These are phyloP conservation scores for Neonectria punicea DNA, from an alignment of 2,329 filamentous ascomycete genomes.

Conservation along the genomic window DNA sequence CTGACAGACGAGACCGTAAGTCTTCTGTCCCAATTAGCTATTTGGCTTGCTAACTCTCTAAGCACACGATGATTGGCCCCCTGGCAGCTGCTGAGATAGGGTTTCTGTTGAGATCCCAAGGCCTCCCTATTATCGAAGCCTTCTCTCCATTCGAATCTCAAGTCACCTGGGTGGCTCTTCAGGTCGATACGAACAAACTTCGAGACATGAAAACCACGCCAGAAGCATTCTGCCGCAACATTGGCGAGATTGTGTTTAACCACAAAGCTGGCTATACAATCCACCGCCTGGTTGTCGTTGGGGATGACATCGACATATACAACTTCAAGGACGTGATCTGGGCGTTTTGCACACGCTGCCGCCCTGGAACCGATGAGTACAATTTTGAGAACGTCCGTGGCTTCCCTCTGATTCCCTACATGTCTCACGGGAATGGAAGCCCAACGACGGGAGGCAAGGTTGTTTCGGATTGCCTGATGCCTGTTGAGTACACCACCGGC, in stretches of 20 bases:
- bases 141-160: conserved; percentile 58
- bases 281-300: conserved; percentile 57
- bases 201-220: conserved; percentile 63
- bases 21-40: background rate
- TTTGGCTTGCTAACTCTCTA: background rate
- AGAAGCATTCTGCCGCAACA: conserved; percentile 49
- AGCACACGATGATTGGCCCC: conserved; percentile 37
- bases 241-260: conserved; percentile 56
- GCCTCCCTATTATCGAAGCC: conserved; percentile 56
- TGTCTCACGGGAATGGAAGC: conserved; percentile 52
- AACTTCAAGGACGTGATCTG: conserved; percentile 59
- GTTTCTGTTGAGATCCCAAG: conserved; percentile 29
- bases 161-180: conserved; percentile 61
- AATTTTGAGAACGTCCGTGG: conserved; percentile 56
- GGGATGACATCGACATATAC: conserved; percentile 61
- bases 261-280: conserved; percentile 55
- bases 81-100: conserved; percentile 30
- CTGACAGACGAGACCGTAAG: conserved; percentile 30
- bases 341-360: conserved; percentile 60
- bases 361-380: conserved; percentile 55
- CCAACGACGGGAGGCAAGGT: conserved; percentile 55
- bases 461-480: conserved; percentile 56
- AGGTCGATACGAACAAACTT: conserved; percentile 67
- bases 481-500: conserved; percentile 53
- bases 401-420: conserved; percentile 59